Base-by-base conservation (phyloP, 768 basidiomycete genomes). In the Russula griseocarnosa region DNA sequence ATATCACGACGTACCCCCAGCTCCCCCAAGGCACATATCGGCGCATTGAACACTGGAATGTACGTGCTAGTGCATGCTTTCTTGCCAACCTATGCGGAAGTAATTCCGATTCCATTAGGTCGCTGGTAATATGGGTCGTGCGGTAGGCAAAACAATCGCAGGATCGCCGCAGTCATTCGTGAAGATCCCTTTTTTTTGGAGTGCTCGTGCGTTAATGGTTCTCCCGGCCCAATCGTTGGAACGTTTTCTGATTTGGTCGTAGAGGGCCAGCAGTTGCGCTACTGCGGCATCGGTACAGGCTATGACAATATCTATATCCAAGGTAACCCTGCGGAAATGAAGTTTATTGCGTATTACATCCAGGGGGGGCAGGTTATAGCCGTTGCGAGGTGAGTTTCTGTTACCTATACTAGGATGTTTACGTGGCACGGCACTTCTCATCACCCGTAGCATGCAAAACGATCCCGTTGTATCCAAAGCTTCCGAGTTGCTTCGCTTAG, bases 1-100 rank as follows among this genome's bases (percentile, higher is more conserved):
- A 94, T 74, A 90, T 95, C 69, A 92, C 92, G 0, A 79, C 83
- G 46, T 92, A 90, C 74, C 88, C 90, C 11, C 85, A 88, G 62
- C 73, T 76, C 3, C 73, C 75, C 32, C 78, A 76, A 8, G 85
- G 86, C 16, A 79, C 78, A 50, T 73, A 76, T 49, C 77, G 77
- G 30, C 76, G 92, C 55, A 86, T 95, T 62, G 93, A 96, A 74
- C 94, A 96, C 74, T 96, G 94, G 92, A 93, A 93, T 75, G 92
- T 88, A 59, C 47, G 83, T 32, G 36, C 36, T 13, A 13, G 11
- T 36, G 34, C 40, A 28, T 16, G 2, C 26, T 26, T 52, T 52
- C 32, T 51, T 16, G 9, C 34, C 66, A 36, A 6, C 28, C 13
- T 46, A 53, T 22, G 55, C 18, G 46, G 28, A 22, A 20, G 13